Conservation (phyloP, 108 stramenopile species). For the Licmophora abbreviata region DNA sequence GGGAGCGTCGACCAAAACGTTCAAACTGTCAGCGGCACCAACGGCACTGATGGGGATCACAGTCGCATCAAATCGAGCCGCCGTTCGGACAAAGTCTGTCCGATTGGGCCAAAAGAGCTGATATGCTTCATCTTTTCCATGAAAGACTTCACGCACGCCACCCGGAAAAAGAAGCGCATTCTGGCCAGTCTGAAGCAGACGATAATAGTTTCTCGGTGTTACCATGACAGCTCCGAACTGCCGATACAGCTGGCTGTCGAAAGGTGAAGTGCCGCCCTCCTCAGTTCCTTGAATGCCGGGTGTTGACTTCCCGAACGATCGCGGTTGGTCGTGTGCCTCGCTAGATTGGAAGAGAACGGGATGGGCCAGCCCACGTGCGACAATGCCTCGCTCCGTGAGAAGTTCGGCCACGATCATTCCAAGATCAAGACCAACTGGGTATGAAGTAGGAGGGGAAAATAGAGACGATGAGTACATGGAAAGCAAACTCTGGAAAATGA, state of each 20-base stretch:
- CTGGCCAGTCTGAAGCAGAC: constrained; percentile 77
- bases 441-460: constrained; percentile 2
- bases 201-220: constrained; percentile 82
- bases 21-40: constrained; percentile 78
- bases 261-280: constrained; percentile 23
- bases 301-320: constrained; percentile 13
- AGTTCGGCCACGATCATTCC: constrained; percentile 61
- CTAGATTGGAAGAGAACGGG: constrained; percentile 53
- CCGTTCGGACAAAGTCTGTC: constrained; percentile 88
- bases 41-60: constrained; percentile 87
- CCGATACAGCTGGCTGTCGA: constrained; percentile 24
- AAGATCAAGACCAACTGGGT: constrained; percentile 65
- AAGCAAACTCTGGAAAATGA: not conserved
- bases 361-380: constrained; percentile 75
- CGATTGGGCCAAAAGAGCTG: constrained; percentile 90
- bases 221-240: constrained; percentile 90
- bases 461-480: not conserved
- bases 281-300: constrained; percentile 7
- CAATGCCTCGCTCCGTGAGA: constrained; percentile 44
- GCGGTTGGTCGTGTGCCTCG: constrained; percentile 5
- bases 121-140: constrained; percentile 77
- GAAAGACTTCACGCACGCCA: constrained; percentile 82
- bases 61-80: constrained; percentile 85
- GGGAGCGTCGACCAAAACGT: constrained; percentile 50
- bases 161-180: constrained; percentile 87